These are phyloP conservation scores for Starmerella sirachaensis DNA, from an alignment of 805 yeast species.

Conservation along the genomic window DNA sequence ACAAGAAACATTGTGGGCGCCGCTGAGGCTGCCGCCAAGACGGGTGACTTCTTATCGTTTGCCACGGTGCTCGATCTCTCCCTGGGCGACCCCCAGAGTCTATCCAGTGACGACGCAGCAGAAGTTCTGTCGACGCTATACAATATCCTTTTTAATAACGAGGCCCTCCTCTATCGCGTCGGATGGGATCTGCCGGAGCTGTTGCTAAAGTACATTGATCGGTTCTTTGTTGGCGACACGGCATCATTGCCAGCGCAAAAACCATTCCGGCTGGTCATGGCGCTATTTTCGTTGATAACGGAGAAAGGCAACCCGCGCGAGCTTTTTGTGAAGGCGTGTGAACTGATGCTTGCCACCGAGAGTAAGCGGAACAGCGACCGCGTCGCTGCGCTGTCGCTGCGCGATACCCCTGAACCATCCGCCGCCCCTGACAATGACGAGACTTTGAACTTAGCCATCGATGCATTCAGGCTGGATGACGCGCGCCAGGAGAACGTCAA, in stretches of 20 bases:
- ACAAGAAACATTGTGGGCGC: constrained; percentile 15
- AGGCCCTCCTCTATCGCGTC: constrained; percentile 47
- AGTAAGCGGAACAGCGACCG: constrained; percentile 13
- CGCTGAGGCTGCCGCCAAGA: constrained; percentile 25
- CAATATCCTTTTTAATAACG: constrained; percentile 36
- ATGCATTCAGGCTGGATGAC: constrained; percentile 9
- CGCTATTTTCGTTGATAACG: constrained; percentile 51
- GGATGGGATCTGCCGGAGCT: constrained; percentile 89
- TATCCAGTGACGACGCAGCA: constrained; percentile 38
- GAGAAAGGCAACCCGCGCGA: constrained; percentile 70
- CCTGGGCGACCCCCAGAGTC: constrained; percentile 38
- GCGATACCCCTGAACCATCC: constrained; percentile 17
- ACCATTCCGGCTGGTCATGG: constrained; percentile 24
- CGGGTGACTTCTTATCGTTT: constrained; percentile 55
- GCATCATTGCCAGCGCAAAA: constrained; percentile 28
- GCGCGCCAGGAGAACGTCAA: constrained; percentile 31
- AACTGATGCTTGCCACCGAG: constrained; percentile 34
- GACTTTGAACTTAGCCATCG: constrained; percentile 1
- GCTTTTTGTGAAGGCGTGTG: constrained; percentile 58
- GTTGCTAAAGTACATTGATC: constrained; percentile 41
- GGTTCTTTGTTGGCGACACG: constrained; percentile 9
- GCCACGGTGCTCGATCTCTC: constrained; percentile 61
- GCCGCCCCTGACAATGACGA: constrained; percentile 14
- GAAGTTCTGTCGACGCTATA: constrained; percentile 21
- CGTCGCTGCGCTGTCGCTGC: constrained; percentile 27